A percentile compares a stretch with the other conserved stretches of the same genome.
Evolutionary conservation across 164 flowering plant genomes (phyloP).

Genomic region (Magnolia kwangsiensis): DNA sequence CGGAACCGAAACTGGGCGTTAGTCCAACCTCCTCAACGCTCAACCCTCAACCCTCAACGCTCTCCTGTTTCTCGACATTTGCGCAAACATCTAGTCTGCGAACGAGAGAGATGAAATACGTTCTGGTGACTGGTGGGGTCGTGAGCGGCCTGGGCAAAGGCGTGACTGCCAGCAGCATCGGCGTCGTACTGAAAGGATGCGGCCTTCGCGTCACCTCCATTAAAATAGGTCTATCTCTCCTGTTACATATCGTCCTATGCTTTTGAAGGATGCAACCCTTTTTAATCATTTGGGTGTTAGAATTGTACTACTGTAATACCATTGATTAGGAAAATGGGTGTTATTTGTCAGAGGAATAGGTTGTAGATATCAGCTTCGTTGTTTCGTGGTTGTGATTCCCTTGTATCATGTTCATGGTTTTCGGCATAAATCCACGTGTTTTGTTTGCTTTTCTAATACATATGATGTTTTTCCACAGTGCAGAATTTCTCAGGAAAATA

Average conservation of each 20-base stretch:
- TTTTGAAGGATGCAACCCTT: background rate
- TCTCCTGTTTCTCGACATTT: background rate
- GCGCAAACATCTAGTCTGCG: background rate
- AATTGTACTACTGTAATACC: too few relatives aligned
- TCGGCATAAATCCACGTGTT: too few relatives aligned
- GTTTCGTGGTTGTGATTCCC: background rate
- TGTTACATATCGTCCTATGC: background rate
- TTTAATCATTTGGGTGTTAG: too few relatives aligned
- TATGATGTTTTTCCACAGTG: too few relatives aligned
- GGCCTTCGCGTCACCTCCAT: slow-evolving; percentile 96
- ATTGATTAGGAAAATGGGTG: background rate
- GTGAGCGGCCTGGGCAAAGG: slow-evolving; percentile 99
- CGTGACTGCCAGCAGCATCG: slow-evolving; percentile 92
- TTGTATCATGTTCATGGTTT: background rate
- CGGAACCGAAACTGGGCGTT: background rate
- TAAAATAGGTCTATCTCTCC: slow-evolving; percentile 59
- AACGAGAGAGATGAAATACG: slow-evolving; percentile 69
- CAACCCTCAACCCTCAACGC: background rate
- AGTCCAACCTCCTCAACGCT: background rate
- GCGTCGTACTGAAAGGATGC: slow-evolving; percentile 89
- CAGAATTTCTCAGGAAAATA: too few relatives aligned
- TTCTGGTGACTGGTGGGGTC: slow-evolving; percentile 90
- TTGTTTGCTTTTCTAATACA: too few relatives aligned
- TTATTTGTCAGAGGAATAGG: background rate
- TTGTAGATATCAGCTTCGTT: background rate